These are phyloP conservation scores for Neoascochyta sp. DNA, from an alignment of 2,329 filamentous ascomycete genomes.

Conservation along the genomic window DNA sequence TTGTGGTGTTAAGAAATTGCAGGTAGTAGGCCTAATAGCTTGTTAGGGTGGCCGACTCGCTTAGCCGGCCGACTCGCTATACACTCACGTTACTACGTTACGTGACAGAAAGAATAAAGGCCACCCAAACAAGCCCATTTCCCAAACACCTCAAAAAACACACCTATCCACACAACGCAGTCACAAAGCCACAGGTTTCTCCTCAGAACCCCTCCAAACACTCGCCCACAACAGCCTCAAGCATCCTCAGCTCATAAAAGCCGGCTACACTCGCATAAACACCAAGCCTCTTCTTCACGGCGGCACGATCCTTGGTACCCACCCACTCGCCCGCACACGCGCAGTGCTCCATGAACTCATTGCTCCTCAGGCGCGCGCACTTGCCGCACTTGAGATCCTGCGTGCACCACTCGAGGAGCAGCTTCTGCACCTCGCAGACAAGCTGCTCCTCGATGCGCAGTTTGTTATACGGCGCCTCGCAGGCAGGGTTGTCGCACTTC, in stretches of 20 bases:
- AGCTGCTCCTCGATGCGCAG: conserved; percentile 79
- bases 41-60: too few relatives aligned
- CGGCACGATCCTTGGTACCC: conserved; percentile 64
- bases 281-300: conserved; percentile 60
- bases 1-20: too few relatives aligned
- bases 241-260: conserved; percentile 78
- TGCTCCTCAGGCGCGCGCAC: conserved; percentile 63
- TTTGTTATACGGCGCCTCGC: conserved; percentile 70
- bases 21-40: too few relatives aligned
- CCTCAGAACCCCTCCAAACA: conserved; percentile 50
- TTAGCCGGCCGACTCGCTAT: too few relatives aligned
- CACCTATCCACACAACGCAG: too few relatives aligned
- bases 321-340: conserved; percentile 85
- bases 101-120: too few relatives aligned
- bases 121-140: too few relatives aligned
- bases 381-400: conserved; percentile 89
- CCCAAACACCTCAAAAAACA: too few relatives aligned
- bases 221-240: conserved; percentile 69
- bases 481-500: conserved; percentile 65
- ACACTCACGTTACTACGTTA: too few relatives aligned
- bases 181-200: too few relatives aligned
- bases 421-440: conserved; percentile 69
- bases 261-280: conserved; percentile 72
- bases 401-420: conserved; percentile 75
- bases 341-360: conserved; percentile 97